phyloP scores from a whole-genome alignment of 2,329 filamentous ascomycete genomes.

The Ascochyta pisi region DNA sequence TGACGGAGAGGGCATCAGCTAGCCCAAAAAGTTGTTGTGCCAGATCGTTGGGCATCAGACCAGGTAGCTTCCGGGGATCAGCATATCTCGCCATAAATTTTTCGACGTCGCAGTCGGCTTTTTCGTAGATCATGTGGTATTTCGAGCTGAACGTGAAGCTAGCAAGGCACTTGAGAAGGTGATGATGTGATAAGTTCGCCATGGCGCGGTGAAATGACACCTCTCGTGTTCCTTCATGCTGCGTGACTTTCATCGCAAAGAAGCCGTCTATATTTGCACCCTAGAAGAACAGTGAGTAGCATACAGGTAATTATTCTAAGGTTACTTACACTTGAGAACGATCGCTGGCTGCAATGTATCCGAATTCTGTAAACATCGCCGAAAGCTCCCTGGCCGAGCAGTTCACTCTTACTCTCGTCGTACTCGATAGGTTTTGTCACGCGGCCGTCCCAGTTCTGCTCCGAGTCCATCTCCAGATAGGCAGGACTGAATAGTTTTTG shows the following conservation, averaged over 20 bases:
- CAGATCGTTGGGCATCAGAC: neutral
- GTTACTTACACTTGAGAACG: neutral
- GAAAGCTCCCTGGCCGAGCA: constrained; percentile 7
- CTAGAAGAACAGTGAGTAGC: neutral
- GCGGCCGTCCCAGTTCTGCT: neutral
- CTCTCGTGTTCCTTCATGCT: neutral
- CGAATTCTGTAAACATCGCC: neutral
- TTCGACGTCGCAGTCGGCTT: constrained; percentile 10
- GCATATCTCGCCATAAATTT: neutral
- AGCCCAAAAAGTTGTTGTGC: constrained; percentile 2
- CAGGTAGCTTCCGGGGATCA: neutral
- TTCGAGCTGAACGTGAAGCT: constrained; percentile 20
- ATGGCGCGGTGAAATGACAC: constrained; percentile 1
- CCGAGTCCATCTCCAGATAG: neutral
- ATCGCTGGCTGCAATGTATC: neutral
- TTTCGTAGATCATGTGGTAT: constrained; percentile 24
- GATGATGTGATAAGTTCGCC: constrained; percentile 4
- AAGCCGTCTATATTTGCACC: neutral
- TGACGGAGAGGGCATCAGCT: neutral
- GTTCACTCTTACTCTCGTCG: neutral
- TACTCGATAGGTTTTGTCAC: neutral
- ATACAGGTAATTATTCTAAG: neutral
- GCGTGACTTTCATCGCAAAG: constrained; percentile 11
- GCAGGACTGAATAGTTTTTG: neutral
- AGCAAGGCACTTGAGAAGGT: constrained; percentile 26